Evolutionary conservation across 192 early-diverging fungal genomes (phyloP).

Genomic region (Coemansia sp.): DNA sequence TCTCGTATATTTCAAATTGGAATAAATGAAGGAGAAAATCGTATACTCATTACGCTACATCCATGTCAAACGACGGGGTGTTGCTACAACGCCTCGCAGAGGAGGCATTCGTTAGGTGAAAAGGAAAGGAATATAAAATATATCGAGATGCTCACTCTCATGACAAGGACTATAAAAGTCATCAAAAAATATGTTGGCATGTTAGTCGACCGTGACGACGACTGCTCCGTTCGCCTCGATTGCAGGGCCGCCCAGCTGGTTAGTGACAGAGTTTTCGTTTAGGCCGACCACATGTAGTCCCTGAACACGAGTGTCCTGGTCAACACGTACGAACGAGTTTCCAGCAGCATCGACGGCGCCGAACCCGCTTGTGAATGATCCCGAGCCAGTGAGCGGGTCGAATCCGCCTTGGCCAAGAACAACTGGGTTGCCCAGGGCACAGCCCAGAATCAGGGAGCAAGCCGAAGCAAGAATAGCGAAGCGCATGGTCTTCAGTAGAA

Average conservation of each 20-base stretch:
- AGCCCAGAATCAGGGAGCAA: not conserved
- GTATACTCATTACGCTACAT: constrained; percentile 8
- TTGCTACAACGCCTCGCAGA: constrained; percentile 16
- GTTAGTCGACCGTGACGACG: constrained; percentile 23
- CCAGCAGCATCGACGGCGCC: constrained; percentile 26
- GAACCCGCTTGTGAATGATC: not conserved
- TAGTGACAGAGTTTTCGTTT: constrained; percentile 29
- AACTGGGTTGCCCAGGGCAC: constrained; percentile 14
- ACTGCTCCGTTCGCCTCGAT: constrained; percentile 34
- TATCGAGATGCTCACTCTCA: not conserved
- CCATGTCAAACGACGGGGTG: not conserved
- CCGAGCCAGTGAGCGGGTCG: constrained; percentile 36
- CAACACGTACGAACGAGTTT: constrained; percentile 42
- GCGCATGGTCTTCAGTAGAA: constrained; percentile 9
- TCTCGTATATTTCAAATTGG: not conserved
- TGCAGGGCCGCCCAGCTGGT: constrained; percentile 32
- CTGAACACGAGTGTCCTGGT: constrained; percentile 39
- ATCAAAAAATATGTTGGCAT: not conserved
- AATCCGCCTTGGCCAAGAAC: constrained; percentile 22
- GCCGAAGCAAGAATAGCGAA: not conserved
- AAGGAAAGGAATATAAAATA: not conserved
- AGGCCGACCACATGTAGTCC: constrained; percentile 34
- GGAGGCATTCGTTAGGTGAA: constrained; percentile 24
- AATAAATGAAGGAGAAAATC: not conserved
- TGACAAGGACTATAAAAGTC: too few species aligned